Conservation (phyloP, 495 filamentous ascomycete genomes). For the Penicillium tannophilum region DNA sequence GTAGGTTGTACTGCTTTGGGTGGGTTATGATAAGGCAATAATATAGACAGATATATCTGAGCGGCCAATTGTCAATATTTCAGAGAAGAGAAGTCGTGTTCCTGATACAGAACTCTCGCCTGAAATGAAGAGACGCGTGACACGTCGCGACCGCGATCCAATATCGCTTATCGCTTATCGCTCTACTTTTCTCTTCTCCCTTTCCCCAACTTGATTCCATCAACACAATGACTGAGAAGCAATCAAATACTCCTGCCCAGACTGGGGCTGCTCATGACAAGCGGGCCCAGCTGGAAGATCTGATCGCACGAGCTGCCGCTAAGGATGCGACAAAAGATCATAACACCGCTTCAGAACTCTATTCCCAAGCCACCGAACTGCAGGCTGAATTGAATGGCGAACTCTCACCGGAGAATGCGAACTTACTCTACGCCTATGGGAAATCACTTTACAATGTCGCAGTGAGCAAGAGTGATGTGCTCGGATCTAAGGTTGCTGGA, state of each 20-base stretch:
- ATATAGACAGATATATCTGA: too few relatives aligned
- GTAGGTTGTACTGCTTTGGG: background rate
- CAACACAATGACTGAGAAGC: constrained; percentile 27
- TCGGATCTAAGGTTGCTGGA: constrained; percentile 76
- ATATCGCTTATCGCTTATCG: constrained; percentile 10
- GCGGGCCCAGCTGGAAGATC: constrained; percentile 38
- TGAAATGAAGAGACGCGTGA: constrained; percentile 23
- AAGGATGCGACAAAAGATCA: constrained; percentile 87
- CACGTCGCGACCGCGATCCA: constrained; percentile 18
- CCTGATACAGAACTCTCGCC: background rate
- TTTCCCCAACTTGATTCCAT: background rate
- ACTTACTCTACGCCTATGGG: constrained; percentile 91
- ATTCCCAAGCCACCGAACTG: constrained; percentile 83
- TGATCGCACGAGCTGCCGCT: constrained; percentile 61
- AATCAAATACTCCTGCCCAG: constrained; percentile 10
- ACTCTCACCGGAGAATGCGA: constrained; percentile 83
- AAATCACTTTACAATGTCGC: constrained; percentile 90
- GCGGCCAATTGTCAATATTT: too few relatives aligned
- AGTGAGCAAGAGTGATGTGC: constrained; percentile 89
- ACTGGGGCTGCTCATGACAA: constrained; percentile 20
- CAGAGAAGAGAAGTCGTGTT: background rate
- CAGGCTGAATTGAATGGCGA: constrained; percentile 93
- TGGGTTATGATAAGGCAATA: background rate
- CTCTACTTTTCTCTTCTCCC: constrained; percentile 2
- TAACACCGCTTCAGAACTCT: constrained; percentile 78